These are phyloP conservation scores for Fragaria ananassa DNA, from an alignment of 306 rosid genomes.

Conservation along the genomic window DNA sequence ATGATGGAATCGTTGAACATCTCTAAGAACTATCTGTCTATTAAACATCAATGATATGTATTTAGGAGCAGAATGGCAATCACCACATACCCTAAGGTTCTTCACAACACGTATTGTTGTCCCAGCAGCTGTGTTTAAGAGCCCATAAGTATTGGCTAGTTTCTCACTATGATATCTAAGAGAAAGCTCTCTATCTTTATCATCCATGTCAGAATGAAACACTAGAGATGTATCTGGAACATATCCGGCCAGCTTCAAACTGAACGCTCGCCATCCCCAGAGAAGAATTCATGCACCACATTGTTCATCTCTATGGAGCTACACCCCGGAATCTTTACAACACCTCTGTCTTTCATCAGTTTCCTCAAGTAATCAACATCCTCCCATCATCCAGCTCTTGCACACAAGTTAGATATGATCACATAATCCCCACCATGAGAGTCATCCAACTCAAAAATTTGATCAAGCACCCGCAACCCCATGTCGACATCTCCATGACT, in stretches of 20 bases:
- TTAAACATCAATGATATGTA: conserved; percentile 60
- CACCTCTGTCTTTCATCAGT: conserved; percentile 64
- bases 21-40: conserved; percentile 70
- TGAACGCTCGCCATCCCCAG: conserved; percentile 64
- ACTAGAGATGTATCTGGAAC: conserved; percentile 73
- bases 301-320: conserved; percentile 81
- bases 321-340: conserved; percentile 72
- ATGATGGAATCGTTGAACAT: conserved; percentile 79
- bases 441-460: conserved; percentile 63
- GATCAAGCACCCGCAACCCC: conserved; percentile 54
- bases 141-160: conserved; percentile 72
- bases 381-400: conserved; percentile 71
- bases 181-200: conserved; percentile 56
- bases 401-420: conserved; percentile 71
- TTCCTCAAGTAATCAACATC: conserved; percentile 68
- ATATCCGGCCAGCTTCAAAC: conserved; percentile 66
- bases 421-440: conserved; percentile 90
- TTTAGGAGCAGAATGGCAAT: conserved; percentile 77
- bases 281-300: conserved; percentile 80
- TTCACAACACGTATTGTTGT: conserved; percentile 71
- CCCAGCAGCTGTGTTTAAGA: conserved; percentile 64
- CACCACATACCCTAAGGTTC: conserved; percentile 78
- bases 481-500: conserved; percentile 68
- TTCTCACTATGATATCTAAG: conserved; percentile 87
- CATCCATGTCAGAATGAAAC: conserved; percentile 59